A percentile compares a stretch with the other conserved stretches of the same genome.
These are phyloP conservation scores for Knufia fluminis DNA, from an alignment of 2,329 filamentous ascomycete species.

Conservation along the genomic window DNA sequence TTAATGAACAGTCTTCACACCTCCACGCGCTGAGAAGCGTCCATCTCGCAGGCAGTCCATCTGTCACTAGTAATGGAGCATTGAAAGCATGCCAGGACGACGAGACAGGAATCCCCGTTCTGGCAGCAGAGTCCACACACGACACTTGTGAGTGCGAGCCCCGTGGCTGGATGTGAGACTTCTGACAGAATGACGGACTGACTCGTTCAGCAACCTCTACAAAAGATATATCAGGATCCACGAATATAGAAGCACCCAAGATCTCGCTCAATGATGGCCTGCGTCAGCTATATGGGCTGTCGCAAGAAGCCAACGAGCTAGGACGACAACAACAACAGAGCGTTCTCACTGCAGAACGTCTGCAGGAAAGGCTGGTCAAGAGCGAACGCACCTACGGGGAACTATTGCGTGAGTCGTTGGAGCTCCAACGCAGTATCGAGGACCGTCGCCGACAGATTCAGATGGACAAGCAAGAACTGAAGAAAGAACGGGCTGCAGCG, in stretches of 20 bases:
- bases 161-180: too few relatives aligned
- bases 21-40: too few relatives aligned
- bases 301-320: neutral
- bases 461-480: conserved; percentile 6
- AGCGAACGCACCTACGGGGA: neutral
- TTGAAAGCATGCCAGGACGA: too few relatives aligned
- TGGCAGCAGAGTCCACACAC: too few relatives aligned
- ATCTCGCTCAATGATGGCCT: neutral
- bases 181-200: too few relatives aligned
- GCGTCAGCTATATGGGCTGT: neutral
- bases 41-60: too few relatives aligned
- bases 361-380: neutral
- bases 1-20: too few relatives aligned
- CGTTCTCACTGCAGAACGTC: neutral
- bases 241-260: neutral
- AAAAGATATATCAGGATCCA: too few relatives aligned
- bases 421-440: conserved; percentile 4
- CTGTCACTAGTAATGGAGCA: too few relatives aligned
- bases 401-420: conserved; percentile 3
- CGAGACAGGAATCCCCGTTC: too few relatives aligned
- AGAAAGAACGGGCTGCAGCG: neutral
- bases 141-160: too few relatives aligned
- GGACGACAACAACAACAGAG: neutral
- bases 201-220: too few relatives aligned
- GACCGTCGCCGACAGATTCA: conserved; percentile 1